phyloP scores from a whole-genome alignment of 225 moss, liverwort and hornwort genomes.

The Pseudoscleropodium purum region DNA sequence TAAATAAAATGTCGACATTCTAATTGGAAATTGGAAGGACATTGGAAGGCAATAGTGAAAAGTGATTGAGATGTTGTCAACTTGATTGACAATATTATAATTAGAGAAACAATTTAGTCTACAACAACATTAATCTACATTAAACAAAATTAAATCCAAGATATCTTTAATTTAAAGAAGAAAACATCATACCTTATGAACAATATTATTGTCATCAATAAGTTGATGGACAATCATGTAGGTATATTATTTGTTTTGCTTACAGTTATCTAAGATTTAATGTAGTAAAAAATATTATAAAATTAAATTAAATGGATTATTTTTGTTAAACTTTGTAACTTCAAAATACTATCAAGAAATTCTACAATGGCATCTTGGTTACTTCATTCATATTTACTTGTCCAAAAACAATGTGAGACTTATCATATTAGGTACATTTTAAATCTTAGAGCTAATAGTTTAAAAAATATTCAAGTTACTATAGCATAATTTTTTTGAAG shows the following conservation, averaged over 20 bases:
- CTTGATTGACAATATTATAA: not conserved
- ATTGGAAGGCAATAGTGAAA: no score
- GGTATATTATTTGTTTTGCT: not conserved
- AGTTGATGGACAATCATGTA: not conserved
- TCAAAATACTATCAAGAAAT: not conserved
- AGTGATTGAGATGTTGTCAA: not conserved
- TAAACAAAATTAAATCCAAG: not conserved
- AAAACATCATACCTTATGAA: fast-evolving
- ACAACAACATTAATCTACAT: no score
- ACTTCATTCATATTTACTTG: no score
- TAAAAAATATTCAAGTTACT: no score
- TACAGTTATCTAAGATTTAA: not conserved
- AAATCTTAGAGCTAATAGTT: no score
- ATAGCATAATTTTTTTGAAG: no score
- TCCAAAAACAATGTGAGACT: no score
- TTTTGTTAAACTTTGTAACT: not conserved
- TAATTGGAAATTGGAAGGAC: no score
- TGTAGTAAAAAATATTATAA: not conserved
- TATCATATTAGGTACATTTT: no score
- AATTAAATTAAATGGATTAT: not conserved
- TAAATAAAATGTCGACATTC: not conserved
- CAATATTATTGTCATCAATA: not conserved
- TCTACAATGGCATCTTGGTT: not conserved
- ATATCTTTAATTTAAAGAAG: not conserved
- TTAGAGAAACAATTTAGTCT: not conserved